phyloP scores from a whole-genome alignment of 2,329 filamentous ascomycete genomes.

The Bipolaris cookei region DNA sequence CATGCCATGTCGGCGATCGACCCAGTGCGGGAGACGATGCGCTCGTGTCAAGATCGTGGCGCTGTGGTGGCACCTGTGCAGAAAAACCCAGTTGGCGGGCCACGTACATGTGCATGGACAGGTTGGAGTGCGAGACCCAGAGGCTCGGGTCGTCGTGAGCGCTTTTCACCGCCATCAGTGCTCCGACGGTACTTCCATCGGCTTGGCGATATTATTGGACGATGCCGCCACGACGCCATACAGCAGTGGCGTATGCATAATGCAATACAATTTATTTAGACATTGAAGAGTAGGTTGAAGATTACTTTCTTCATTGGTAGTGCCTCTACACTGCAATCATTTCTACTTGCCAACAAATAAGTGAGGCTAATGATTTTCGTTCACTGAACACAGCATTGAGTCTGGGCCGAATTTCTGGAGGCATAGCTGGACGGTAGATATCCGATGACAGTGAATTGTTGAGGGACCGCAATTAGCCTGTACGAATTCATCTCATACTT shows the following conservation, averaged over 20 bases:
- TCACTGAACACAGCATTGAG: conserved; percentile 24
- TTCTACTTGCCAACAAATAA: conserved; percentile 19
- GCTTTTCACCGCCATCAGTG: conserved; percentile 26
- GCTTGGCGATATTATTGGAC: conserved; percentile 49
- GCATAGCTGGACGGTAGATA: conserved; percentile 7
- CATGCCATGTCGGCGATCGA: conserved; percentile 30
- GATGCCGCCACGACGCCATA: conserved; percentile 32
- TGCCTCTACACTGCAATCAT: conserved; percentile 23
- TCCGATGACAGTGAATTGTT: neutral
- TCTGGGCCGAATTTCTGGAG: neutral
- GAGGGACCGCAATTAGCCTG: neutral
- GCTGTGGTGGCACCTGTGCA: conserved; percentile 26
- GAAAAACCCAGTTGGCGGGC: conserved; percentile 30
- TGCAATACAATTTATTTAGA: conserved; percentile 38
- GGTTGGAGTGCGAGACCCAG: conserved; percentile 18
- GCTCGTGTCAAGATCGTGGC: conserved; percentile 2
- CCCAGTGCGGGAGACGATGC: conserved; percentile 1
- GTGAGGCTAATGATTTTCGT: conserved; percentile 35
- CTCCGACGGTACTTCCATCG: conserved; percentile 33
- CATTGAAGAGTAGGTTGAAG: conserved; percentile 28
- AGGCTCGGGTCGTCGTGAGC: conserved; percentile 43
- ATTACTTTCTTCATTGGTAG: conserved; percentile 24
- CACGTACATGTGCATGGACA: conserved; percentile 23
- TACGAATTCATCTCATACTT: neutral
- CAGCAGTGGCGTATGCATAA: conserved; percentile 31